These are phyloP conservation scores for Aspergillus pseudonomiae DNA, from an alignment of 2,329 filamentous ascomycete genomes.

Conservation along the genomic window DNA sequence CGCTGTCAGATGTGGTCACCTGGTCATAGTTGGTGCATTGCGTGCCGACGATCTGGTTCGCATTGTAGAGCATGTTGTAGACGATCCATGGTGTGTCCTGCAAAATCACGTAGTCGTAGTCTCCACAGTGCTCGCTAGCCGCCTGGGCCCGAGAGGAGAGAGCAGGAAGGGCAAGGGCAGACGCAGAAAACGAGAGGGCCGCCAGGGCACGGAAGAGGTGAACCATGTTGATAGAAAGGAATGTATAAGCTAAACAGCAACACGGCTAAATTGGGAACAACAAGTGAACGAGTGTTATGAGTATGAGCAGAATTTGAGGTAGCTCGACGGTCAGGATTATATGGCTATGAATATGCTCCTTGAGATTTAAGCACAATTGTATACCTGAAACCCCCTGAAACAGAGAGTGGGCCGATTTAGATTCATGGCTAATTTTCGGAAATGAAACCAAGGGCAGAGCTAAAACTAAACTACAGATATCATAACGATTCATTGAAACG, in stretches of 20 bases:
- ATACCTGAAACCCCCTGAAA: not conserved
- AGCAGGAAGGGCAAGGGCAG: not conserved
- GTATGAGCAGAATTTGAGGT: not conserved
- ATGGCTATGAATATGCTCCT: not conserved
- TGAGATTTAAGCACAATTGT: not conserved
- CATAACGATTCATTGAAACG: not conserved
- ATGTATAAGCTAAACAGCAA: not conserved
- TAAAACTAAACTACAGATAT: not conserved
- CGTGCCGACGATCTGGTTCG: slow-evolving; percentile 41
- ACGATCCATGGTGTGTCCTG: slow-evolving; percentile 49
- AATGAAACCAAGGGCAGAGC: not conserved
- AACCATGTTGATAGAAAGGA: slow-evolving; percentile 5
- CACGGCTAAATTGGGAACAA: not conserved
- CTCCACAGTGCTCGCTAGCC: slow-evolving; percentile 22
- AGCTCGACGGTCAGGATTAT: not conserved
- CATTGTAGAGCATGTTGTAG: slow-evolving; percentile 51
- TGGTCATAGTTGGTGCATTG: slow-evolving; percentile 46
- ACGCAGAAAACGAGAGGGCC: slow-evolving; percentile 1
- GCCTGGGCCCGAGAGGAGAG: not conserved
- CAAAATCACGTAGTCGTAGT: slow-evolving; percentile 35
- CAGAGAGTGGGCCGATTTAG: not conserved
- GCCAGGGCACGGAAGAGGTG: slow-evolving; percentile 4
- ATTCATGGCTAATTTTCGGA: not conserved
- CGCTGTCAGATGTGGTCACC: slow-evolving; percentile 30
- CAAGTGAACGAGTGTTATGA: not conserved